A percentile compares a stretch with the other conserved stretches of the same genome.
Evolutionary conservation across 2,329 filamentous ascomycete species (phyloP).

Genomic region (Alternaria arborescens): DNA sequence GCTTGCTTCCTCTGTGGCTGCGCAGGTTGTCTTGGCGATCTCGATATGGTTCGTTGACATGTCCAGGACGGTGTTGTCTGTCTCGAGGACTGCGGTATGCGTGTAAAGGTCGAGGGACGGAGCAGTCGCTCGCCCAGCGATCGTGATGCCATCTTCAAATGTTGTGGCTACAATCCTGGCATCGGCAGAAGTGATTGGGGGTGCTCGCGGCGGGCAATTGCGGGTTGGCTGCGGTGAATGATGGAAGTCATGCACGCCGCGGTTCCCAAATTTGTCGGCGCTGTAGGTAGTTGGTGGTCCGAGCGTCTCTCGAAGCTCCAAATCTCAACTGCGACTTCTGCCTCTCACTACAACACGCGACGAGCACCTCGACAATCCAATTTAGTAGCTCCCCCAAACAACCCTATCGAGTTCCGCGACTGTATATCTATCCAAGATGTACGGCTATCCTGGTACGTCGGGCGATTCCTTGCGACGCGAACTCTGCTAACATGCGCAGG

Average conservation of each 20-base stretch:
- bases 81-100: conserved; percentile 25
- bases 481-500: conserved; percentile 41
- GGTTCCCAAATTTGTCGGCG: conserved; percentile 36
- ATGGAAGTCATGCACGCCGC: conserved; percentile 19
- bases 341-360: conserved; percentile 18
- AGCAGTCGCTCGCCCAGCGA: conserved; percentile 44
- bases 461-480: neutral
- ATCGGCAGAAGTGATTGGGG: neutral
- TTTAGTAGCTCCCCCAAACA: neutral
- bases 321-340: conserved; percentile 21
- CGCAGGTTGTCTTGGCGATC: conserved; percentile 14
- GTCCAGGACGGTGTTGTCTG: conserved; percentile 25
- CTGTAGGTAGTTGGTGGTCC: conserved; percentile 17
- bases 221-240: conserved; percentile 10
- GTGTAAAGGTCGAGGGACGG: conserved; percentile 38
- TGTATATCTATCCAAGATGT: conserved; percentile 36
- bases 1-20: conserved; percentile 21
- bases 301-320: conserved; percentile 22
- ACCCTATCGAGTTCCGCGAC: neutral
- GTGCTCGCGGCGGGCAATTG: conserved; percentile 8
- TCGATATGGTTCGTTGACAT: conserved; percentile 22
- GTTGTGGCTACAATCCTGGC: neutral
- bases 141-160: conserved; percentile 39
- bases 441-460: conserved; percentile 46
- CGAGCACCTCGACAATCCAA: neutral